Base-by-base conservation (phyloP, 176 grass and related monocot genomes). In the Carex littledalei region DNA sequence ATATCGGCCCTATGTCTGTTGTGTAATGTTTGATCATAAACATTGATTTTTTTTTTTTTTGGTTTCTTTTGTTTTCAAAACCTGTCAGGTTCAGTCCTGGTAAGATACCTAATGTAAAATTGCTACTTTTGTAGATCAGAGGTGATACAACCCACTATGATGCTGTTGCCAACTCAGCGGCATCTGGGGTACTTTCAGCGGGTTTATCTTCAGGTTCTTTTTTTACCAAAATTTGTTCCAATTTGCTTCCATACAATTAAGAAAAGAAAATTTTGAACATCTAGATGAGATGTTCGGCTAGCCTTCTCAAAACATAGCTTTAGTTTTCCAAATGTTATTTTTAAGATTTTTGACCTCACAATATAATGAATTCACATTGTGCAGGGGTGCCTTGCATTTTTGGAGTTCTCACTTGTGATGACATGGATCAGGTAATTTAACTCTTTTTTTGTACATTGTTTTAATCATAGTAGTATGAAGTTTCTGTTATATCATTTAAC, bases 81-180 rank as follows among this genome's bases (percentile, higher is more conserved):
- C 15, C 15, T 39, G 14, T 50, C 12, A 22, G 41, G 45, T 52
- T 49, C 11, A 56, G 66, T 76, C 56, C 8, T 56, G 11, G 34
- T 29, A 55, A 32, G 0, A 52, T 32, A 2, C 15, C 2, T 39
- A 5, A 54, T 86, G 16, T 29, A 32, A 66, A 26, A 37, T 84
- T 75, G 57, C 13, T 81, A 74, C 15, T 21, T 47, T 24, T 92
- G 87, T 81, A 99, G 93, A 92, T 99, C 86, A 91, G 96, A 95
- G 93, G 96, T 80, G 96, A 99, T 69, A 95, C 96, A 78, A 92
- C 90, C 50, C 96, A 99, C 41, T 95, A 99, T 86, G 96, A 99
- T 90, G 96, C 96, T 67, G 96, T 95, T 80, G 93, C 91, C 85
- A 99, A 99, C 85, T 94, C 96, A 45, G 93, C 90, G 29, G 93